Conservation (phyloP, 495 filamentous ascomycete species). For the Daldinia childiae region DNA sequence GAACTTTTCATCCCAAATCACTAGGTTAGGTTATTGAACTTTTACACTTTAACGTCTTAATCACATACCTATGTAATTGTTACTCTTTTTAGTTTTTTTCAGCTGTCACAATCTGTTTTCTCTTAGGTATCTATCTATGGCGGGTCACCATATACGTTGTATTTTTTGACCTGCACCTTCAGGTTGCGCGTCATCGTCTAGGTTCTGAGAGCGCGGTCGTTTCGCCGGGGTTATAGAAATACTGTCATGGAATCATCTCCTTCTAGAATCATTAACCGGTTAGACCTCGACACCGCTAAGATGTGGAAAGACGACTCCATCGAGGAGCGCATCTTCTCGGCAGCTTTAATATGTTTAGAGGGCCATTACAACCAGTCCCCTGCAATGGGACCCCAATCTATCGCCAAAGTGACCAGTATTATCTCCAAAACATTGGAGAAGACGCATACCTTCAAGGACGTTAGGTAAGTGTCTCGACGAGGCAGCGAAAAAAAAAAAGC, state of each 20-base stretch:
- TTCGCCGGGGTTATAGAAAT: not conserved
- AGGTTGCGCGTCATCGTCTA: conserved; percentile 1
- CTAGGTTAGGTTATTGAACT: not conserved
- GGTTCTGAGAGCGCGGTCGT: not conserved
- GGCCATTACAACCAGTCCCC: conserved; percentile 62
- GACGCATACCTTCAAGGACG: conserved; percentile 61
- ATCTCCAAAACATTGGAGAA: conserved; percentile 63
- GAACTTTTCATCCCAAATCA: not conserved
- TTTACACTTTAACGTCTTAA: not conserved
- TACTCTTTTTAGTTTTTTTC: not conserved
- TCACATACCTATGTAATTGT: not conserved
- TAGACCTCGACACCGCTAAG: conserved; percentile 18
- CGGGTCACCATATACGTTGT: not conserved
- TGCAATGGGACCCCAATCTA: conserved; percentile 58
- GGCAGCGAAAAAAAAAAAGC: not conserved
- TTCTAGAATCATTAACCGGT: conserved; percentile 17
- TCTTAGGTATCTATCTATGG: not conserved
- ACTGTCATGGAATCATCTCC: conserved; percentile 35
- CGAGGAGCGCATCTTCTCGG: conserved; percentile 65
- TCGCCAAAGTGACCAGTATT: conserved; percentile 59
- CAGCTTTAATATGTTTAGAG: conserved; percentile 63
- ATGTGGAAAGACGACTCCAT: conserved; percentile 47
- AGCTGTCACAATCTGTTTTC: not conserved
- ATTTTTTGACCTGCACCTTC: conserved; percentile 8
- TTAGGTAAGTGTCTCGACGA: conserved; percentile 53